A percentile compares a stretch with the other conserved stretches of the same genome.
phyloP scores from a whole-genome alignment of 129 eudicot genomes.

The Rutidosis leptorrhynchoides region DNA sequence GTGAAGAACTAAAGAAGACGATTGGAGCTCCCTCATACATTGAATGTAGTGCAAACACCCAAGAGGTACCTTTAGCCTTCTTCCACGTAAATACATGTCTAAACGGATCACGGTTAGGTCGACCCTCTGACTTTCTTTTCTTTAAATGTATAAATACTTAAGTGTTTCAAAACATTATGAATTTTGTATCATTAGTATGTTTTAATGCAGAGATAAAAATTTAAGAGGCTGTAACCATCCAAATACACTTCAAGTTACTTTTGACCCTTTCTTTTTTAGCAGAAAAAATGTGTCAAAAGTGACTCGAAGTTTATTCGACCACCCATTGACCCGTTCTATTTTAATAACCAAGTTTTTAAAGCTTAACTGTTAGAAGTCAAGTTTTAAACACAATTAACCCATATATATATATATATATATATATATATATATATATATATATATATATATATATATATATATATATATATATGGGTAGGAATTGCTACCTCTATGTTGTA shows the following conservation, averaged over 20 bases:
- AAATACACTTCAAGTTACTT: not conserved
- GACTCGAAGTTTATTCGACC: not conserved
- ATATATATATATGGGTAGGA: not conserved
- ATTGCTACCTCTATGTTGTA: not conserved
- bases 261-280: not conserved
- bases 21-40: constrained; percentile 53
- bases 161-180: not conserved
- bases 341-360: not conserved
- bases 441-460: not conserved
- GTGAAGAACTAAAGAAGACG: constrained; percentile 50
- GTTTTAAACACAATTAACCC: not conserved
- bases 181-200: not conserved
- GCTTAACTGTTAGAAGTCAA: not conserved
- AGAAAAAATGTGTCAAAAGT: not conserved
- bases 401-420: not conserved
- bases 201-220: not conserved
- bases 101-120: too few relatives aligned
- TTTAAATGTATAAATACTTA: not conserved
- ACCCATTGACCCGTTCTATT: not conserved
- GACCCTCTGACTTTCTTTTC: not conserved
- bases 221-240: not conserved
- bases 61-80: constrained; percentile 35
- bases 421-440: not conserved
- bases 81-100: not conserved
- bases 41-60: constrained; percentile 57